phyloP scores from a whole-genome alignment of 1,284 basidiomycete species.

The Boletus semigastroideus region DNA sequence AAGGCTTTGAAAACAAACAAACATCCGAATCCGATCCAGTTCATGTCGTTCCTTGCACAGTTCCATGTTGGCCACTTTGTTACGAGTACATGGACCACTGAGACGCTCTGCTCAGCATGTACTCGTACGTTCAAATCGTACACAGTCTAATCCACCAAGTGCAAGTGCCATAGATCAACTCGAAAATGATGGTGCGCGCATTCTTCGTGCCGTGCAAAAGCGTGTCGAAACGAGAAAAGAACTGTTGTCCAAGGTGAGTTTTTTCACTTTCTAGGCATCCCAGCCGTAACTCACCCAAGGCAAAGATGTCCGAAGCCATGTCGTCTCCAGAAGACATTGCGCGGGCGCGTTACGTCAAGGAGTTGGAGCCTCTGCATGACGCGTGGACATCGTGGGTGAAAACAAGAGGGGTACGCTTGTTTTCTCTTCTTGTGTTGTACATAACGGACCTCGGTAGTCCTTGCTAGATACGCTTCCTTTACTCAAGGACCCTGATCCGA shows the following conservation, averaged over 20 bases:
- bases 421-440: conserved; percentile 2
- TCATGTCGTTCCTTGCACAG: not conserved
- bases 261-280: not conserved
- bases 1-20: conserved; percentile 20
- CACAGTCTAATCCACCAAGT: conserved; percentile 11
- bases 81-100: conserved; percentile 17
- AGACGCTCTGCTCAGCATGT: conserved; percentile 11
- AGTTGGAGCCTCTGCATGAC: conserved; percentile 50
- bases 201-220: conserved; percentile 35
- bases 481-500: conserved; percentile 73
- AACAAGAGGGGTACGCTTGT: conserved; percentile 42
- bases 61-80: conserved; percentile 12
- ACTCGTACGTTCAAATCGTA: conserved; percentile 8
- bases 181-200: conserved; percentile 33
- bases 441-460: conserved; percentile 47
- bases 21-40: not conserved
- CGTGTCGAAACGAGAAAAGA: conserved; percentile 30
- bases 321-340: conserved; percentile 42
- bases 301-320: conserved; percentile 35
- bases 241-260: conserved; percentile 31
- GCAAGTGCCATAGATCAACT: conserved; percentile 23
- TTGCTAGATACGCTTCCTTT: conserved; percentile 63
- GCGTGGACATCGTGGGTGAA: conserved; percentile 51
- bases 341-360: conserved; percentile 46
- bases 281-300: not conserved